phyloP scores from a whole-genome alignment of 2,329 filamentous ascomycete genomes.

The Colletotrichum trifolii region DNA sequence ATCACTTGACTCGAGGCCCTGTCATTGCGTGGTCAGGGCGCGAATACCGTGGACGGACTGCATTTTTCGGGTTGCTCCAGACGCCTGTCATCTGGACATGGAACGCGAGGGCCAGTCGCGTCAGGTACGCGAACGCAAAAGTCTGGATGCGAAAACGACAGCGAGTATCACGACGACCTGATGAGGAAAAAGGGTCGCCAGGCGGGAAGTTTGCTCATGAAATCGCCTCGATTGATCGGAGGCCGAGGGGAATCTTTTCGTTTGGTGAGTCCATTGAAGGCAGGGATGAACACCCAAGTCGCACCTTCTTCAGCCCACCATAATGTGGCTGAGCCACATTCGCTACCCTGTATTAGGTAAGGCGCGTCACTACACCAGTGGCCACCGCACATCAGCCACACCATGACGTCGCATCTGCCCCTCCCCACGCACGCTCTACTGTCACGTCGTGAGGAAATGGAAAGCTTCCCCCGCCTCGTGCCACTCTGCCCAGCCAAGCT shows the following conservation, averaged over 20 bases:
- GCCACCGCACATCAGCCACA: conserved; percentile 20
- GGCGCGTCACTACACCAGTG: too few relatives aligned
- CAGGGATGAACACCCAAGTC: not conserved
- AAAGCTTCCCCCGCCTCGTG: conserved; percentile 21
- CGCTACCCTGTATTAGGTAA: too few relatives aligned
- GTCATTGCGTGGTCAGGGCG: not conserved
- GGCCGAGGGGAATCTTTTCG: too few relatives aligned
- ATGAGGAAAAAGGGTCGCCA: too few relatives aligned
- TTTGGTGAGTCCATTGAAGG: too few relatives aligned
- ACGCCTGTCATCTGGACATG: too few relatives aligned
- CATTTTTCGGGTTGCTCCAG: not conserved
- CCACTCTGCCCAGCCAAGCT: not conserved
- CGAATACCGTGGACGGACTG: not conserved
- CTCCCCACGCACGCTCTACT: not conserved
- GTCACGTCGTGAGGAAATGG: too few relatives aligned
- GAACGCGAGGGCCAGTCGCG: not conserved
- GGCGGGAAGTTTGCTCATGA: too few relatives aligned
- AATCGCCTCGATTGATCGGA: too few relatives aligned
- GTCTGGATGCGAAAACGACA: not conserved
- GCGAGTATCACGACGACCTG: too few relatives aligned
- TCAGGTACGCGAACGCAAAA: not conserved
- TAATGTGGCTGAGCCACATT: too few relatives aligned
- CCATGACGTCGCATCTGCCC: conserved; percentile 26
- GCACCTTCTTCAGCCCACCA: too few relatives aligned
- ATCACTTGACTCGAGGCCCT: conserved; percentile 1